Base-by-base conservation (phyloP, 2,329 filamentous ascomycete species). In the Trichoderma sp. region DNA sequence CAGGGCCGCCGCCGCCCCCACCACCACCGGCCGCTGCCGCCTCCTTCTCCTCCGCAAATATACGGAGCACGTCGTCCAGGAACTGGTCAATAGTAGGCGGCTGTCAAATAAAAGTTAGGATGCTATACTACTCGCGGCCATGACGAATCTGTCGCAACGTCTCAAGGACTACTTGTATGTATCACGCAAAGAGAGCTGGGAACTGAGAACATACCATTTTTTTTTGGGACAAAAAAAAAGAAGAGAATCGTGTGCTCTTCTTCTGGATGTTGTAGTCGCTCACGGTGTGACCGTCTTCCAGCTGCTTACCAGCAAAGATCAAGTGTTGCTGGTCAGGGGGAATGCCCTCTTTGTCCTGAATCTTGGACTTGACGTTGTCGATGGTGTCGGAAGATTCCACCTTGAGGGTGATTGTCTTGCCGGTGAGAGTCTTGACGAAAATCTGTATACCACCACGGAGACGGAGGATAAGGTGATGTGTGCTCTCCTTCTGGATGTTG, bases 311-410 rank as follows among this genome's bases (percentile, higher is more conserved):
- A 73, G 95, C 95, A 78, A 98, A 98, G 83, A 98, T 98, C 74
- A 98, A 84, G 79, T 95, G 95, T 86, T 98, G 95, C 84, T 98
- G 95, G 81, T 98, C 95, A 21, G 95, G 95, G 60, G 95, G 95
- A 72, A 98, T 98, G 61, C 95, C 95, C 84, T 98, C 95, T 90
- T 98, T 98, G 80, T 98, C 95, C 83, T 98, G 95, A 71, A 98
- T 98, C 90, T 98, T 98, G 70, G 88, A 90, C 90, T 98, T 98
- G 62, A 98, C 95, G 75, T 98, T 97, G 86, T 97, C 94, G 82
- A 97, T 97, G 66, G 94, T 97, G 79, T 97, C 94, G 2, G 89
- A 92, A 0, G 92, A 94, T 82, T 97, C 94, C 2, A 97, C 94
- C 84, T 97, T 93, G 7, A 97, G 85, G 3, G n/a, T n/a, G n/a